A percentile compares a stretch with the other conserved stretches of the same genome.
Conservation (phyloP, 2,329 filamentous ascomycete genomes). For the Neospermospora avenae region DNA sequence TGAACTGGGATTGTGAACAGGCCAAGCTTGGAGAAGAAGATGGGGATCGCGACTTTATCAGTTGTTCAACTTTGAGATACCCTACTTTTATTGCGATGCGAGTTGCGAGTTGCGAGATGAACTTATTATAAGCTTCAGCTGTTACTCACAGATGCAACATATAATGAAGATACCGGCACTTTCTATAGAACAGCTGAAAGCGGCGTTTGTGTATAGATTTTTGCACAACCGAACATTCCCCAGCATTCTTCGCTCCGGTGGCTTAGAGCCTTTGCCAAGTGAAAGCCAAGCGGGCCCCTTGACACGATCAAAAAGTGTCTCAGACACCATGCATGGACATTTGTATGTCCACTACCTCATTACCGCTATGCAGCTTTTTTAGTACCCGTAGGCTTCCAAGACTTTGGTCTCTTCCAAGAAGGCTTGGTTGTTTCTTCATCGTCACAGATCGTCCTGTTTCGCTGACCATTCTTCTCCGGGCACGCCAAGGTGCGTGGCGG, state of each 20-base stretch:
- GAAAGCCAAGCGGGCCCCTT: background rate
- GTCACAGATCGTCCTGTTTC: constrained; percentile 3
- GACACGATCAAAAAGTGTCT: constrained; percentile 5
- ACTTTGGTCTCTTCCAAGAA: constrained; percentile 1
- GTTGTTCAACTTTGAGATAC: background rate
- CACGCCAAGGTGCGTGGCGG: background rate
- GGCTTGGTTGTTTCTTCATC: background rate
- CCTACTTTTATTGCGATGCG: background rate
- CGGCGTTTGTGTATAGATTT: background rate
- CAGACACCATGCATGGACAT: background rate
- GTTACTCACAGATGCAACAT: background rate
- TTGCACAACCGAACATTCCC: background rate
- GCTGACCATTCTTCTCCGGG: background rate
- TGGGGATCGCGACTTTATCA: background rate
- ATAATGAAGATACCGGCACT: background rate
- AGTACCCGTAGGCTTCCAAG: background rate
- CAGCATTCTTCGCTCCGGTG: background rate
- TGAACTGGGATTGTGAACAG: background rate
- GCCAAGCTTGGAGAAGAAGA: background rate
- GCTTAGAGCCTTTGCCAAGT: background rate
- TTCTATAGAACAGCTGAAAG: background rate
- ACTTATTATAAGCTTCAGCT: background rate
- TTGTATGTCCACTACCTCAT: background rate
- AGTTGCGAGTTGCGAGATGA: background rate
- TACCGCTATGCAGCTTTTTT: background rate